These are phyloP conservation scores for Neurospora tetrasperma DNA, from an alignment of 495 filamentous ascomycete species.

Conservation along the genomic window DNA sequence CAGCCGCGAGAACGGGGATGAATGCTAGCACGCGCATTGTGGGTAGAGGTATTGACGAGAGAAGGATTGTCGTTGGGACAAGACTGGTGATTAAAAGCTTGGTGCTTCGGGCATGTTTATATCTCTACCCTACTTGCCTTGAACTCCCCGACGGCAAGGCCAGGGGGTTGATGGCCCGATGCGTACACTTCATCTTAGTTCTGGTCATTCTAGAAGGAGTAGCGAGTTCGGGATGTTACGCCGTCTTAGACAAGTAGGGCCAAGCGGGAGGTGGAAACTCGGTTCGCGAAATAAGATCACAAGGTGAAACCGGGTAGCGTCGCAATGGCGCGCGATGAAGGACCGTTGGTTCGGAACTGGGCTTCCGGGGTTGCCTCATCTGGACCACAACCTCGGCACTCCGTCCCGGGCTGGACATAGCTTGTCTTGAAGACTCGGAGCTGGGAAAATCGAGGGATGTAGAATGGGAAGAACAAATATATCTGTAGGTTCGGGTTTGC, in stretches of 20 bases:
- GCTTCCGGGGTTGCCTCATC: neutral
- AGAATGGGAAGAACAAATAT: neutral
- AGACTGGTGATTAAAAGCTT: neutral
- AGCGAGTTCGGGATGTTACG: neutral
- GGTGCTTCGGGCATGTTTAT: neutral
- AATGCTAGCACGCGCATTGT: slow-evolving; percentile 10
- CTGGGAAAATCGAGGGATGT: neutral
- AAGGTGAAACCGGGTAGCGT: neutral
- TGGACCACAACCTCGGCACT: neutral
- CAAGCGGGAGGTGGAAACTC: neutral
- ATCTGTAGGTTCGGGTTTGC: neutral
- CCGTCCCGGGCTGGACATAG: neutral
- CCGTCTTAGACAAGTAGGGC: neutral
- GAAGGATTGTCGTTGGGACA: neutral
- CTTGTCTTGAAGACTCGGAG: neutral
- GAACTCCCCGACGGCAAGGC: neutral
- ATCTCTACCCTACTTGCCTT: neutral
- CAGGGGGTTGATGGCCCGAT: neutral
- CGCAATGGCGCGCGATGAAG: neutral
- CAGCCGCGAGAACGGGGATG: slow-evolving; percentile 8
- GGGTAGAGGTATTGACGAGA: neutral
- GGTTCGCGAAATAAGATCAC: neutral
- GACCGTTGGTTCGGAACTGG: neutral
- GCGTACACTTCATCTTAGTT: neutral
- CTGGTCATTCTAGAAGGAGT: neutral